A percentile compares a stretch with the other conserved stretches of the same genome.
Conservation (phyloP, 441 rosid genomes). For the Manihot esculenta region DNA sequence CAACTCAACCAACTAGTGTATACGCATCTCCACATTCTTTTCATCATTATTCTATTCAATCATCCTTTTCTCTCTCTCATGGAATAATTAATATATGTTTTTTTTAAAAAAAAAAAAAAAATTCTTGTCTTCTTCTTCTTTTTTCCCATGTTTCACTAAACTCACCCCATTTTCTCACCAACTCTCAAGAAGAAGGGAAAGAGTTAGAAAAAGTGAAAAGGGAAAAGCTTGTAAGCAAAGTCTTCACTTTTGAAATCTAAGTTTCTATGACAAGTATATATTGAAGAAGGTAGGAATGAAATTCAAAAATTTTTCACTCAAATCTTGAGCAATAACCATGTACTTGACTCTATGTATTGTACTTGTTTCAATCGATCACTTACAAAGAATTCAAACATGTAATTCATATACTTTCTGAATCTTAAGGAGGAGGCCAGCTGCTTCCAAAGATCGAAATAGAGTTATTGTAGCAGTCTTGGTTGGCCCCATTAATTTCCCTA, state of each 20-base stretch:
- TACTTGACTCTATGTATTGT: not conserved
- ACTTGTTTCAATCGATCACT: slow-evolving; percentile 12
- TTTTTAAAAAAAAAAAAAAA: too few species aligned
- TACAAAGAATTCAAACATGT: slow-evolving; percentile 13
- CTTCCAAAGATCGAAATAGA: not conserved
- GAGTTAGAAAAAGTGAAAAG: not conserved
- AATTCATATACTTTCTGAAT: slow-evolving; percentile 14
- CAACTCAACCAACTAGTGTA: slow-evolving; percentile 32
- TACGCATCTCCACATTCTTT: slow-evolving; percentile 11
- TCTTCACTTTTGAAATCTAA: not conserved
- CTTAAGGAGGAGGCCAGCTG: slow-evolving; percentile 12
- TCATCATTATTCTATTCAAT: not conserved
- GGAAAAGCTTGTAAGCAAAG: not conserved
- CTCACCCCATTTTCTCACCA: too few species aligned
- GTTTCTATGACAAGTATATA: not conserved
- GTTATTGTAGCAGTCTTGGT: not conserved
- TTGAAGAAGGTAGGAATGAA: not conserved
- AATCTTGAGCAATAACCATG: slow-evolving; percentile 5
- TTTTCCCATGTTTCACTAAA: too few species aligned
- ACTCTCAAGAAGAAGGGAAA: too few species aligned
- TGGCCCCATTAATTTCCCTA: too few species aligned
- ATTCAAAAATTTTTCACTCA: not conserved
- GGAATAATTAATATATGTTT: too few species aligned
- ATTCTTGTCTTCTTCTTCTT: too few species aligned
- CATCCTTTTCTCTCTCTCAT: not conserved